A percentile compares a stretch with the other conserved stretches of the same genome.
phyloP scores from a whole-genome alignment of 1,284 basidiomycete species.

The Rhodotorula sp. region DNA sequence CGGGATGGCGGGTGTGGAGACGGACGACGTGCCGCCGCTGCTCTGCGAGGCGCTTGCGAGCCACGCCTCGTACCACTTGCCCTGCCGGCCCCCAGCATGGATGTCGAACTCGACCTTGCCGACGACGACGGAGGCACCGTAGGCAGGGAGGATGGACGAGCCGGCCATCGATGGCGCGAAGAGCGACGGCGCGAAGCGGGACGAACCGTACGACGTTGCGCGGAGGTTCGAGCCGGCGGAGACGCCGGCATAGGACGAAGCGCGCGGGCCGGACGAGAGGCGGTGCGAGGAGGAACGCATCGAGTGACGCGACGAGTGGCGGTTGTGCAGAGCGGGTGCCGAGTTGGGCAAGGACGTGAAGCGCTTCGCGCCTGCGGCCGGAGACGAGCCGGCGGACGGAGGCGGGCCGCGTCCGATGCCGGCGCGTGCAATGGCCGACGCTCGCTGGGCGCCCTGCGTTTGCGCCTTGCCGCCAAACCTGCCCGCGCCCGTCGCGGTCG shows the following conservation, averaged over 20 bases:
- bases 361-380: conserved; percentile 9
- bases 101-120: conserved; percentile 88
- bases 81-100: conserved; percentile 54
- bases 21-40: not conserved
- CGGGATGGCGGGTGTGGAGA: not conserved
- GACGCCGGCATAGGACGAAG: conserved; percentile 6
- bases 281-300: conserved; percentile 19
- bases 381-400: conserved; percentile 3
- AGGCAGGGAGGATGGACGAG: conserved; percentile 7
- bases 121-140: conserved; percentile 57
- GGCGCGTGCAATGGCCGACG: not conserved
- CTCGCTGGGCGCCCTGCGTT: no score
- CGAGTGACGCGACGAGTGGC: conserved; percentile 9
- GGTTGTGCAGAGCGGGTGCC: not conserved
- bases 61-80: conserved; percentile 80
- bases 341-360: conserved; percentile 18
- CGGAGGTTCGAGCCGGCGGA: conserved; percentile 1
- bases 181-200: not conserved
- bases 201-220: conserved; percentile 15
- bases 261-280: conserved; percentile 9
- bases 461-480: not conserved
- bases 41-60: conserved; percentile 45
- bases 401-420: conserved; percentile 31
- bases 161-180: not conserved
- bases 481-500: not conserved